phyloP scores from a whole-genome alignment of 345 rosid species.

The Euphorbia lathyris region DNA sequence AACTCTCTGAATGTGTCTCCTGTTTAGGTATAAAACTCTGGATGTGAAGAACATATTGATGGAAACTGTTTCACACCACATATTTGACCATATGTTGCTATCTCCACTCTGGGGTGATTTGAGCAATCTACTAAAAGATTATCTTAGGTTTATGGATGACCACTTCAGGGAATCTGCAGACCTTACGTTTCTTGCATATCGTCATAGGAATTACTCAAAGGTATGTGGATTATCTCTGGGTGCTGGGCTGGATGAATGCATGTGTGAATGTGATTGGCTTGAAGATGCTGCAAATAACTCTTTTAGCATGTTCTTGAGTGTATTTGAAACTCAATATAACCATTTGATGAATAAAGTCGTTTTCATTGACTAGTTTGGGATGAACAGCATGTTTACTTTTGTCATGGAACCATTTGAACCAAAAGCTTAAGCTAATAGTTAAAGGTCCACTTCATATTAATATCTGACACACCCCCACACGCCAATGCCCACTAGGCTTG shows the following conservation, averaged over 20 bases:
- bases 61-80: constrained; percentile 87
- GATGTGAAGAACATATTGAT: constrained; percentile 96
- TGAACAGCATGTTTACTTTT: not conserved
- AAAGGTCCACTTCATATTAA: too few relatives aligned
- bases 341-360: not conserved
- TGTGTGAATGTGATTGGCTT: not conserved
- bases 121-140: constrained; percentile 71
- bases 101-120: constrained; percentile 84
- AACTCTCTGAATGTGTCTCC: constrained; percentile 3
- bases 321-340: not conserved
- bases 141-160: constrained; percentile 96
- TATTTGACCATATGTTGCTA: constrained; percentile 73
- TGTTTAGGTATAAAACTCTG: constrained; percentile 79
- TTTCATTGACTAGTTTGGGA: not conserved
- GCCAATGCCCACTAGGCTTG: too few relatives aligned
- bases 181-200: constrained; percentile 94
- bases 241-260: not conserved
- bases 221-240: constrained; percentile 37
- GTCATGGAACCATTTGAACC: too few relatives aligned
- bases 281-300: not conserved
- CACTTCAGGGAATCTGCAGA: constrained; percentile 96
- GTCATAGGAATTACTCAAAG: constrained; percentile 94
- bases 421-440: too few relatives aligned
- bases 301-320: not conserved
- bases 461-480: too few relatives aligned